A percentile compares a stretch with the other conserved stretches of the same genome.
phyloP scores from a whole-genome alignment of 306 rosid genomes.

The Trifolium subterraneum region DNA sequence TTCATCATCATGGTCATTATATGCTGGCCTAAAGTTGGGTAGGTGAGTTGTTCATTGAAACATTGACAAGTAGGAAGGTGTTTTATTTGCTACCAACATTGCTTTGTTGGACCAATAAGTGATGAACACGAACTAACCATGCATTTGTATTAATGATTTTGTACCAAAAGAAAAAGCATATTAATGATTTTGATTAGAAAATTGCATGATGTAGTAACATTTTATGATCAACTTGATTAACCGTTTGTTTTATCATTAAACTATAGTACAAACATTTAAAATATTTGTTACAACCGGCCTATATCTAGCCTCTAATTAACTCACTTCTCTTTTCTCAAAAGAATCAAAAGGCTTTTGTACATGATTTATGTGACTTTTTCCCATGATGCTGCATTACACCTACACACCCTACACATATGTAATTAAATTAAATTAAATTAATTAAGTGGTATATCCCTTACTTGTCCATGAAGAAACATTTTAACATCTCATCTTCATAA shows the following conservation, averaged over 20 bases:
- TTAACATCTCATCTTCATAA: too few relatives aligned
- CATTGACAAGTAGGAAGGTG: slow-evolving; percentile 33
- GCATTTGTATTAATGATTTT: slow-evolving; percentile 15
- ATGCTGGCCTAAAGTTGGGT: slow-evolving; percentile 14
- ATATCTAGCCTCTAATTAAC: slow-evolving; percentile 26
- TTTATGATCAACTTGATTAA: slow-evolving; percentile 22
- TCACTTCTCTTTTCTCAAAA: slow-evolving; percentile 12
- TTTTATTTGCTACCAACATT: slow-evolving; percentile 24
- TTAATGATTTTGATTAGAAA: slow-evolving; percentile 1
- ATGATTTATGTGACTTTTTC: slow-evolving; percentile 26
- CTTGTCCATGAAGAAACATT: background rate
- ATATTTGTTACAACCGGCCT: slow-evolving; percentile 13
- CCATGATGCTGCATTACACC: slow-evolving; percentile 1
- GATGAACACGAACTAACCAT: slow-evolving; percentile 31
- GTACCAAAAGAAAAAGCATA: slow-evolving; percentile 4
- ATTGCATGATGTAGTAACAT: slow-evolving; percentile 6
- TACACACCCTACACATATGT: slow-evolving; percentile 8
- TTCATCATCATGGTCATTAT: slow-evolving; percentile 3
- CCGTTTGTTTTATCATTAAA: slow-evolving; percentile 21
- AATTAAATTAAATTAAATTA: background rate
- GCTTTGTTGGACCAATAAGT: slow-evolving; percentile 38
- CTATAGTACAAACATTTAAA: background rate
- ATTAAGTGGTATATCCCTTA: background rate
- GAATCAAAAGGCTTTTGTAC: slow-evolving; percentile 1
- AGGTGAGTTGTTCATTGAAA: slow-evolving; percentile 31